Percentiles rank a stretch among this genome's conserved stretches.
Evolutionary conservation across 352 stramenopile genomes (phyloP).

Genomic region (Phytophthora kernoviae): DNA sequence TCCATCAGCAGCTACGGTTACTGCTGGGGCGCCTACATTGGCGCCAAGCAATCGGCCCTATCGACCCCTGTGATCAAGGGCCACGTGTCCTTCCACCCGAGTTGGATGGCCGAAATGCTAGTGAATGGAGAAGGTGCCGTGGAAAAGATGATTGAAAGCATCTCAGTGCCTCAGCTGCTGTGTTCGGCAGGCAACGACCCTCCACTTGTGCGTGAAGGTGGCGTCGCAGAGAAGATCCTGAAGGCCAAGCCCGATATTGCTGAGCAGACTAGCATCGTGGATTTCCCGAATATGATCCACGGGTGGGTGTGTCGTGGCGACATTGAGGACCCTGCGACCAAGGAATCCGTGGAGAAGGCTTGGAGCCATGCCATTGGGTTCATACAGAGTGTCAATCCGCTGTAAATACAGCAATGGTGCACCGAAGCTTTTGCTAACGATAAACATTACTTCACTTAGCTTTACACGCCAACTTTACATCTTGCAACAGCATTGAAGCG

Average conservation of each 20-base stretch:
- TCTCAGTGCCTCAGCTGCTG: conserved; percentile 42
- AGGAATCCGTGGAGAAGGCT: conserved; percentile 48
- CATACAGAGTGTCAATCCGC: conserved; percentile 38
- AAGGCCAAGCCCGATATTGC: conserved; percentile 17
- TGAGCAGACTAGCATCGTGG: conserved; percentile 27
- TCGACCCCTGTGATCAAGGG: conserved; percentile 24
- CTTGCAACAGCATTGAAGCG: no score
- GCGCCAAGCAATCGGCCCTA: conserved; percentile 19
- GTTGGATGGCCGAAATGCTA: conserved; percentile 33
- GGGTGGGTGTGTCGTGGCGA: conserved; percentile 64
- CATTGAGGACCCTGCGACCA: conserved; percentile 35
- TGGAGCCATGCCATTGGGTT: conserved; percentile 55
- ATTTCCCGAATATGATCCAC: conserved; percentile 55
- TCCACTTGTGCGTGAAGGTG: conserved; percentile 27
- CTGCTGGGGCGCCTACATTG: conserved; percentile 41
- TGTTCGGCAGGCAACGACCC: conserved; percentile 41
- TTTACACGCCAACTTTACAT: no score
- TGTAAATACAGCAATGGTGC: conserved; percentile 12
- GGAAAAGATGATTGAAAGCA: conserved; percentile 29
- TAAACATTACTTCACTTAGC: no score
- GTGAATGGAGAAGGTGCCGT: conserved; percentile 30
- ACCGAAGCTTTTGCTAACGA: no score
- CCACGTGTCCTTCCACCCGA: conserved; percentile 46
- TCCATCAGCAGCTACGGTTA: conserved; percentile 42
- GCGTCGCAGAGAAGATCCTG: conserved; percentile 35